Evolutionary conservation across 2,329 filamentous ascomycete species (phyloP).

Genomic region (Knufia petricola): DNA sequence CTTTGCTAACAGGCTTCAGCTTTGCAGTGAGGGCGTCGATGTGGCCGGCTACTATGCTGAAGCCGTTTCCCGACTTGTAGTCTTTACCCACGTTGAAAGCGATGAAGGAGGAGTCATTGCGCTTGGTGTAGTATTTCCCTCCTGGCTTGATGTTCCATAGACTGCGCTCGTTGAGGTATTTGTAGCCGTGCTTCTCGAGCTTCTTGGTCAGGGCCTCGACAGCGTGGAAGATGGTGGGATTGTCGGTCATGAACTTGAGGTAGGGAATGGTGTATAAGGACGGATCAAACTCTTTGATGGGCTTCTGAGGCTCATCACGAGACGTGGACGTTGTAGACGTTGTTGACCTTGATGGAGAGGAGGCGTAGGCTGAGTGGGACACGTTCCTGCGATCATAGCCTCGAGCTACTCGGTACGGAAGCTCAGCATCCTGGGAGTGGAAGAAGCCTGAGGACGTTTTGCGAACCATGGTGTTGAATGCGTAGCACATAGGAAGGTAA

Average conservation of each 20-base stretch:
- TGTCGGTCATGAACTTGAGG: conserved; percentile 74
- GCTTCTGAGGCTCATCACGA: conserved; percentile 13
- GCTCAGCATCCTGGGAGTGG: conserved; percentile 18
- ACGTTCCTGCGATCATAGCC: conserved; percentile 20
- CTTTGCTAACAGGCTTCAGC: conserved; percentile 80
- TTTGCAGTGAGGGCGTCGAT: conserved; percentile 85
- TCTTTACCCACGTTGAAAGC: conserved; percentile 73
- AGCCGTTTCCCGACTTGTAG: conserved; percentile 75
- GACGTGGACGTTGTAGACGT: conserved; percentile 14
- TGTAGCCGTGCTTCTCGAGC: conserved; percentile 63
- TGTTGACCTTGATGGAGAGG: conserved; percentile 2
- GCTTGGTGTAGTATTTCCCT: conserved; percentile 79
- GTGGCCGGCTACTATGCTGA: conserved; percentile 82
- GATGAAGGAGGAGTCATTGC: conserved; percentile 77
- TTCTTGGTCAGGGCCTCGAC: conserved; percentile 69
- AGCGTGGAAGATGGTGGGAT: conserved; percentile 88
- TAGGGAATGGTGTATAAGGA: conserved; percentile 74
- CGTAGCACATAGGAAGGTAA: conserved; percentile 4
- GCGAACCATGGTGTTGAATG: conserved; percentile 22
- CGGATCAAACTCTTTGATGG: conserved; percentile 25
- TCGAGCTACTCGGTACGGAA: conserved; percentile 19
- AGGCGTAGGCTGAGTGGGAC: conserved; percentile 11
- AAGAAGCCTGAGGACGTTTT: conserved; percentile 24
- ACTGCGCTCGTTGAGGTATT: conserved; percentile 65
- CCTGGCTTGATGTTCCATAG: conserved; percentile 71